A percentile compares a stretch with the other conserved stretches of the same genome.
phyloP scores from a whole-genome alignment of 2,329 filamentous ascomycete species.

The Hymenotorrendiella dingleyae region DNA sequence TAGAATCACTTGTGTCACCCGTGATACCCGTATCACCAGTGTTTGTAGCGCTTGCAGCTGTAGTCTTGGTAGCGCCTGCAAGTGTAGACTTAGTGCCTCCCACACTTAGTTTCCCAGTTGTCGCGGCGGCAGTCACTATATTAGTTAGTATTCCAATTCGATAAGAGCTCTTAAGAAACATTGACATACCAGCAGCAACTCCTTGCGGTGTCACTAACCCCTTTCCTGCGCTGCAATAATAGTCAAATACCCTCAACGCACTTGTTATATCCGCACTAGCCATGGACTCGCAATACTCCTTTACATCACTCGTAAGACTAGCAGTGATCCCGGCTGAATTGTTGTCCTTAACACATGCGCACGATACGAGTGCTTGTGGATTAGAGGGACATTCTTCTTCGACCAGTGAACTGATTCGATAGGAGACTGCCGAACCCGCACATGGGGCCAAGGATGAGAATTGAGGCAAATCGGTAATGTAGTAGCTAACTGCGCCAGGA shows the following conservation, averaged over 20 bases:
- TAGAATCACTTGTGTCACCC: not conserved
- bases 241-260: constrained; percentile 12
- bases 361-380: constrained; percentile 12
- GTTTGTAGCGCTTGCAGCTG: not conserved
- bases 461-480: constrained; percentile 45
- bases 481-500: constrained; percentile 50
- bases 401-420: constrained; percentile 4
- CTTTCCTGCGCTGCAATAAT: constrained; percentile 16
- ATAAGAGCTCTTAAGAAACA: not conserved
- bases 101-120: too few species aligned
- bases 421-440: constrained; percentile 7
- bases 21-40: not conserved
- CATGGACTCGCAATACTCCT: constrained; percentile 9
- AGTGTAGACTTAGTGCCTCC: too few species aligned
- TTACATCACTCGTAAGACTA: constrained; percentile 5
- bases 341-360: constrained; percentile 14
- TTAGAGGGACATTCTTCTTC: constrained; percentile 5
- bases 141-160: too few species aligned
- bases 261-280: constrained; percentile 10
- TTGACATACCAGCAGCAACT: constrained; percentile 8
- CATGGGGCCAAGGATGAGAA: constrained; percentile 36
- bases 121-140: not conserved
- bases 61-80: not conserved
- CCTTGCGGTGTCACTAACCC: constrained; percentile 10
- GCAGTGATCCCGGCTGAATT: constrained; percentile 8